Conservation (phyloP, 2,329 filamentous ascomycete genomes). For the Fusarium illudens region DNA sequence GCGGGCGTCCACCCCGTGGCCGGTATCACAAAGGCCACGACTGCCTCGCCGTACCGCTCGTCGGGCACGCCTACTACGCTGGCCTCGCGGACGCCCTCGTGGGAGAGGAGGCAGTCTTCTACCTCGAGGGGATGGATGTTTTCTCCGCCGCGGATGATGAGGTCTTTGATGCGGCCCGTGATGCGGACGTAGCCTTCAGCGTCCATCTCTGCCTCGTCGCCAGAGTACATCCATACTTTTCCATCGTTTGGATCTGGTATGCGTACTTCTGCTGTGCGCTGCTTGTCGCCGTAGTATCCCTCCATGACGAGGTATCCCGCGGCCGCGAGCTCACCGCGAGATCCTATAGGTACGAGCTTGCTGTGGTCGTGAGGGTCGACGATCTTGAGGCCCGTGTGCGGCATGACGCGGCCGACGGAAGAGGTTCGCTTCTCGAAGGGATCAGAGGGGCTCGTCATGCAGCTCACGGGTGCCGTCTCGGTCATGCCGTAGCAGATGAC, state of each 20-base stretch:
- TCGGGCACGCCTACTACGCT: slow-evolving; percentile 87
- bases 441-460: slow-evolving; percentile 84
- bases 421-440: slow-evolving; percentile 76
- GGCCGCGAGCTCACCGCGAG: slow-evolving; percentile 82
- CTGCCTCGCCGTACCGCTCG: slow-evolving; percentile 83
- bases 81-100: slow-evolving; percentile 75
- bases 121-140: slow-evolving; percentile 96
- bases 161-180: slow-evolving; percentile 90
- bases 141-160: slow-evolving; percentile 94
- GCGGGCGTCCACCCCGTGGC: slow-evolving; percentile 41
- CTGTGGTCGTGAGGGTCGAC: slow-evolving; percentile 72
- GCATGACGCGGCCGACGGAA: slow-evolving; percentile 82
- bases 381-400: slow-evolving; percentile 80
- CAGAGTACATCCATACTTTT: slow-evolving; percentile 86
- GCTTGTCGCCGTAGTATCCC: slow-evolving; percentile 83
- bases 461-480: slow-evolving; percentile 80
- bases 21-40: slow-evolving; percentile 83
- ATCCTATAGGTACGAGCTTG: slow-evolving; percentile 67
- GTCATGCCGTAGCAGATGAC: slow-evolving; percentile 99
- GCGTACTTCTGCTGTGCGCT: slow-evolving; percentile 73
- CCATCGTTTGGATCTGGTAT: slow-evolving; percentile 55
- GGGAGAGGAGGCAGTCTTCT: slow-evolving; percentile 84
- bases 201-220: slow-evolving; percentile 91
- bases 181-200: slow-evolving; percentile 84
- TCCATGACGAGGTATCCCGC: slow-evolving; percentile 90